phyloP scores from a whole-genome alignment of 768 basidiomycete genomes.

The Russula earlei region DNA sequence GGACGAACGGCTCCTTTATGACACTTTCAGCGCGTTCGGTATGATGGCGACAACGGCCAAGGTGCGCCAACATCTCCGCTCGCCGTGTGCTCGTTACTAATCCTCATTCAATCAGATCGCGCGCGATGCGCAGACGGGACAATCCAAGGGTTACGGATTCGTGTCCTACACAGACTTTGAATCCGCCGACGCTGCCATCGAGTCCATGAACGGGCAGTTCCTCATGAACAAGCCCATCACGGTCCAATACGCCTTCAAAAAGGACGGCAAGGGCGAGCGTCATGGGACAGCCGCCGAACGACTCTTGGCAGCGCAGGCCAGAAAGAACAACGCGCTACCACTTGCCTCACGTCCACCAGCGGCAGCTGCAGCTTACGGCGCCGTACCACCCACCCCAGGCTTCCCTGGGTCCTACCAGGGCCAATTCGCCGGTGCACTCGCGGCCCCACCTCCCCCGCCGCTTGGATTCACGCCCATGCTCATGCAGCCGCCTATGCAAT shows the following conservation, averaged over 20 bases:
- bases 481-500: conserved; percentile 2
- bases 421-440: conserved; percentile 87
- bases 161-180: conserved; percentile 98
- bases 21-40: conserved; percentile 93
- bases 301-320: conserved; percentile 87
- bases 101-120: conserved; percentile 59
- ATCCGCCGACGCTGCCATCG: conserved; percentile 90
- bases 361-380: conserved; percentile 62
- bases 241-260: conserved; percentile 98
- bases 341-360: conserved; percentile 67
- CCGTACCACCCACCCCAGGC: conserved; percentile 55
- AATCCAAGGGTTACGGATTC: conserved; percentile 96
- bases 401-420: conserved; percentile 77
- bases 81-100: background rate
- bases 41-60: conserved; percentile 88
- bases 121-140: conserved; percentile 73
- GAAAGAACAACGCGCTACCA: conserved; percentile 89
- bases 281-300: conserved; percentile 97
- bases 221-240: conserved; percentile 97
- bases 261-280: conserved; percentile 96
- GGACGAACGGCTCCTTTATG: conserved; percentile 85
- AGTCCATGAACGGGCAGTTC: conserved; percentile 96
- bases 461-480: conserved; percentile 74
- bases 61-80: conserved; percentile 32
- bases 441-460: conserved; percentile 56